phyloP scores from a whole-genome alignment of 1,284 basidiomycete species.

The Moesziomyces sp. region DNA sequence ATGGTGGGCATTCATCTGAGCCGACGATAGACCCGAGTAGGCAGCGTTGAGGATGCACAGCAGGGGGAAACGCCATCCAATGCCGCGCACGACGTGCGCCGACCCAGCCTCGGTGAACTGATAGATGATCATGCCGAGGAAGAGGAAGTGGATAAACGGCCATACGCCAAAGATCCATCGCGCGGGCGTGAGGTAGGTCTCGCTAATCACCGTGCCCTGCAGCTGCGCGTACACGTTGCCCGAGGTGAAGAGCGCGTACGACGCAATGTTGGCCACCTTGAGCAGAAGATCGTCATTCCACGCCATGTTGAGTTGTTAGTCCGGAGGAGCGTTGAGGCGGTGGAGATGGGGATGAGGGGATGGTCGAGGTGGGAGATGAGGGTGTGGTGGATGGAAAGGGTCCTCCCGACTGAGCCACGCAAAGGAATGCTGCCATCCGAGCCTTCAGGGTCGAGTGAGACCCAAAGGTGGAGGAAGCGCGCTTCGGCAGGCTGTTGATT shows the following conservation, averaged over 20 bases:
- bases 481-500: constrained; percentile 1
- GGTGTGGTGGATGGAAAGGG: too few species aligned
- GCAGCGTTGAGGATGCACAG: constrained; percentile 84
- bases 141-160: constrained; percentile 84
- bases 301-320: constrained; percentile 23
- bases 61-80: constrained; percentile 88
- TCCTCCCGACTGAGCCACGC: not conserved
- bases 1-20: constrained; percentile 40
- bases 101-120: constrained; percentile 75
- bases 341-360: not conserved
- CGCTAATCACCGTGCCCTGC: constrained; percentile 57
- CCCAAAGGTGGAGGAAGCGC: not conserved
- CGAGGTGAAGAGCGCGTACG: constrained; percentile 84
- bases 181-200: constrained; percentile 89
- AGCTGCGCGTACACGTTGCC: constrained; percentile 87
- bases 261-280: constrained; percentile 80
- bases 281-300: constrained; percentile 56
- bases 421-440: too few species aligned
- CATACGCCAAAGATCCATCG: constrained; percentile 83
- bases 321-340: not conserved
- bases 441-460: not conserved
- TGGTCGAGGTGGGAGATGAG: not conserved
- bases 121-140: constrained; percentile 74
- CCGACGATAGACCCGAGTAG: constrained; percentile 77
- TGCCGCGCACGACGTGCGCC: constrained; percentile 81